These are phyloP conservation scores for Colletotrichum nymphaeae DNA, from an alignment of 2,329 filamentous ascomycete species.

Conservation along the genomic window DNA sequence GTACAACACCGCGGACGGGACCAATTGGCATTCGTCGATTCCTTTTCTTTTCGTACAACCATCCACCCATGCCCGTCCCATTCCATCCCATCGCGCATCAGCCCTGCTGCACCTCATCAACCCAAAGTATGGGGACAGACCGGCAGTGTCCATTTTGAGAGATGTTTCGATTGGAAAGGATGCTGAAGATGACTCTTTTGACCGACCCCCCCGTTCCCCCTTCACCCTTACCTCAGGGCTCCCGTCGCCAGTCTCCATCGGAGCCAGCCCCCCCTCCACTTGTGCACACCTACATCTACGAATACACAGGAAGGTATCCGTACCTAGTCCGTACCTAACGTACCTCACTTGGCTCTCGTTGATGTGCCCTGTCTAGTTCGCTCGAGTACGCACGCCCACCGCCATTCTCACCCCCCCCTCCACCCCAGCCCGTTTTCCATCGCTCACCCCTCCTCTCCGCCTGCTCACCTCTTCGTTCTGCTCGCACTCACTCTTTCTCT, in stretches of 20 bases:
- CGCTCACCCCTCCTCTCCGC: conserved; percentile 35
- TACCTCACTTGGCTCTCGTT: conserved; percentile 6
- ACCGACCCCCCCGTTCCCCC: conserved; percentile 23
- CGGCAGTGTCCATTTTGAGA: conserved; percentile 36
- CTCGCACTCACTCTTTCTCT: conserved; percentile 6
- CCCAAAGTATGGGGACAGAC: conserved; percentile 30
- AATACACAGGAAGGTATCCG: conserved; percentile 2
- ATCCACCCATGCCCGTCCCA: conserved; percentile 22
- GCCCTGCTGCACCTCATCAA: conserved; percentile 38
- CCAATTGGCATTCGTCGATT: conserved; percentile 11
- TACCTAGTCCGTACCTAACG: conserved; percentile 6
- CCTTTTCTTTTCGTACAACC: conserved; percentile 25
- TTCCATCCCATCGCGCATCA: conserved; percentile 35
- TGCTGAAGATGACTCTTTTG: conserved; percentile 36
- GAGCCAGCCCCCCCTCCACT: background rate
- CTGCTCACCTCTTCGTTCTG: conserved; percentile 18
- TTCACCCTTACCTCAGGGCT: background rate
- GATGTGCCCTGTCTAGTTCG: background rate
- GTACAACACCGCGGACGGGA: background rate
- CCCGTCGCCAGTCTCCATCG: background rate
- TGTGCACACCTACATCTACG: conserved; percentile 3
- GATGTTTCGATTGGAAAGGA: conserved; percentile 24
- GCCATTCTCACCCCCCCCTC: conserved; percentile 22
- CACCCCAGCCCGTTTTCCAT: conserved; percentile 41
- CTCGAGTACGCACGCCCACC: conserved; percentile 8